A percentile compares a stretch with the other conserved stretches of the same genome.
Evolutionary conservation across 129 eudicot genomes (phyloP).

Genomic region (Arctium minus): DNA sequence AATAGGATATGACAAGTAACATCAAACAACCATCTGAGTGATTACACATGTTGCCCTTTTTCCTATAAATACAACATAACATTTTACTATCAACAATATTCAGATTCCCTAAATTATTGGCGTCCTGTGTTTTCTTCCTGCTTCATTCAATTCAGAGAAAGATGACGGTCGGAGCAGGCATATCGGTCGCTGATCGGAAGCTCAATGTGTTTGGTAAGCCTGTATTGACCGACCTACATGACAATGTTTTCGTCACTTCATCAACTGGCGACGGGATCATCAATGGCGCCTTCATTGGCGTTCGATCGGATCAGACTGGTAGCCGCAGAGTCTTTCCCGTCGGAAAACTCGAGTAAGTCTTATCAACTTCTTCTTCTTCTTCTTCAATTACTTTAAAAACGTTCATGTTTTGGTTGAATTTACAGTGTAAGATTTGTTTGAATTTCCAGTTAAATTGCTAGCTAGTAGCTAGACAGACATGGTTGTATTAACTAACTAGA

Average conservation of each 20-base stretch:
- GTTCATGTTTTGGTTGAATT: neutral
- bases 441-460: neutral
- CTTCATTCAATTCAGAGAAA: neutral
- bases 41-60: neutral
- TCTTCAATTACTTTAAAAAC: neutral
- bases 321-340: constrained; percentile 75
- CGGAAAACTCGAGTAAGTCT: constrained; percentile 67
- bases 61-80: too few relatives aligned
- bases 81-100: neutral
- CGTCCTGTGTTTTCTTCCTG: neutral
- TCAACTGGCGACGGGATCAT: constrained; percentile 51
- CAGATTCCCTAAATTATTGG: neutral
- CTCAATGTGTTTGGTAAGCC: constrained; percentile 53
- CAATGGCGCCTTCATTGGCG: constrained; percentile 81
- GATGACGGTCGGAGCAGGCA: constrained; percentile 89
- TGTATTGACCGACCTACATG: constrained; percentile 55
- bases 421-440: neutral
- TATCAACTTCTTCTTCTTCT: neutral
- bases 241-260: constrained; percentile 51
- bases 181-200: constrained; percentile 52
- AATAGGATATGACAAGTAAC: neutral
- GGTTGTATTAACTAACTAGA: neutral
- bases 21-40: neutral
- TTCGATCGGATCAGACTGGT: constrained; percentile 58
- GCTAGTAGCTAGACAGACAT: neutral